phyloP scores from a whole-genome alignment of 2,329 filamentous ascomycete genomes.

The Rutstroemia sp. region DNA sequence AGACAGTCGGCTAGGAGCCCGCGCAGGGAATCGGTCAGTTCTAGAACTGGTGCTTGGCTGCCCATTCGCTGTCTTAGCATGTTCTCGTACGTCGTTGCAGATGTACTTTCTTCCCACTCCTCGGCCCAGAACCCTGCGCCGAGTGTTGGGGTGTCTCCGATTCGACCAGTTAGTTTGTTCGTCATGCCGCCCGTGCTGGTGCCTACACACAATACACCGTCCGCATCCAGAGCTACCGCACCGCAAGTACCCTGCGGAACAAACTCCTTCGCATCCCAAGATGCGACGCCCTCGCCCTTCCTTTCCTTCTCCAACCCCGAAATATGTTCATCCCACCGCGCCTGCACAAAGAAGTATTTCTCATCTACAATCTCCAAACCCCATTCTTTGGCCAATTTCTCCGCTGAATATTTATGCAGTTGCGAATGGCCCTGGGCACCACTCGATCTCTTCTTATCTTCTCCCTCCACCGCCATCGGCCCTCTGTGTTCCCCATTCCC shows the following conservation, averaged over 20 bases:
- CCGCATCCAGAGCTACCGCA: constrained; percentile 71
- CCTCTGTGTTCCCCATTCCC: constrained; percentile 31
- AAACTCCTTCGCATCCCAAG: constrained; percentile 57
- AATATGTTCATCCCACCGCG: constrained; percentile 71
- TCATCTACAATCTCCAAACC: constrained; percentile 60
- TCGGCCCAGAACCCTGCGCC: constrained; percentile 90
- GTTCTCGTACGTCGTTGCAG: constrained; percentile 17
- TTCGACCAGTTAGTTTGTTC: constrained; percentile 78
- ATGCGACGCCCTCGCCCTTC: constrained; percentile 34
- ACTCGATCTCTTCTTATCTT: background rate
- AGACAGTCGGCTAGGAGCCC: constrained; percentile 53
- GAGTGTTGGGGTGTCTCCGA: constrained; percentile 78
- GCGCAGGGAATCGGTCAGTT: constrained; percentile 37
- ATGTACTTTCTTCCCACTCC: constrained; percentile 52
- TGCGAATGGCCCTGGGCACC: constrained; percentile 62
- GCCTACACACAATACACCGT: constrained; percentile 63
- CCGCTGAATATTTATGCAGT: constrained; percentile 59
- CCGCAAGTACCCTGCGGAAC: constrained; percentile 80
- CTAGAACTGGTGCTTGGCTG: constrained; percentile 30
- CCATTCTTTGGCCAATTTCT: constrained; percentile 60
- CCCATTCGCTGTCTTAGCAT: constrained; percentile 17
- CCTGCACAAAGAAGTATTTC: constrained; percentile 71
- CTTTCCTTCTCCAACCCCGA: constrained; percentile 46
- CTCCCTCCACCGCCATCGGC: constrained; percentile 15
- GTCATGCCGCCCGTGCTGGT: constrained; percentile 72